Percentiles rank a stretch among this genome's conserved stretches.
phyloP scores from a whole-genome alignment of 495 filamentous ascomycete genomes.

The Pyronema omphalodes region DNA sequence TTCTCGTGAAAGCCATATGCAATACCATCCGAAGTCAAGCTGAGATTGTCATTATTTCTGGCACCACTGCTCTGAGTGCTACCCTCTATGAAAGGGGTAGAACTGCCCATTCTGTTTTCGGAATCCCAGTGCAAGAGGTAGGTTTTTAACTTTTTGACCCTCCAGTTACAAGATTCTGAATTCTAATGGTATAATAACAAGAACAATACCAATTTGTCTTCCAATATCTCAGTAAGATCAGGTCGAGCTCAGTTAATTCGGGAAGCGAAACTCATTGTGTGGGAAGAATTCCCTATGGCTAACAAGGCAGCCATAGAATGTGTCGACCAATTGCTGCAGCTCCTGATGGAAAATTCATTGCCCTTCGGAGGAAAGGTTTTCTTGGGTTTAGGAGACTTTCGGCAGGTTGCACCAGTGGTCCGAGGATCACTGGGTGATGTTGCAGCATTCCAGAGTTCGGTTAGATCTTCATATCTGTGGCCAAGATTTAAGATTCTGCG shows the following conservation, averaged over 20 bases:
- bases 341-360: background rate
- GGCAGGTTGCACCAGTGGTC: constrained; percentile 7
- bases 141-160: no score
- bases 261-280: background rate
- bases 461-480: constrained; percentile 3
- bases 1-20: background rate
- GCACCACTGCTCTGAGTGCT: constrained; percentile 8
- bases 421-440: background rate
- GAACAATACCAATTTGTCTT: background rate
- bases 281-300: constrained; percentile 6
- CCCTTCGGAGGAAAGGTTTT: constrained; percentile 10
- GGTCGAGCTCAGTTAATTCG: background rate
- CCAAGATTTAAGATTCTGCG: background rate
- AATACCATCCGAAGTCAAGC: background rate
- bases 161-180: background rate
- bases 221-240: background rate
- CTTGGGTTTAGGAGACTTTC: constrained; percentile 5
- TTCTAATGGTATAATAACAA: background rate
- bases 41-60: constrained; percentile 9
- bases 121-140: constrained; percentile 11
- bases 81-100: constrained; percentile 2
- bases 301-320: constrained; percentile 2
- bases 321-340: background rate
- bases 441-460: background rate
- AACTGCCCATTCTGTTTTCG: constrained; percentile 10